These are phyloP conservation scores for Cyberlindnera mississippiensis DNA, from an alignment of 805 yeast species.

Conservation along the genomic window DNA sequence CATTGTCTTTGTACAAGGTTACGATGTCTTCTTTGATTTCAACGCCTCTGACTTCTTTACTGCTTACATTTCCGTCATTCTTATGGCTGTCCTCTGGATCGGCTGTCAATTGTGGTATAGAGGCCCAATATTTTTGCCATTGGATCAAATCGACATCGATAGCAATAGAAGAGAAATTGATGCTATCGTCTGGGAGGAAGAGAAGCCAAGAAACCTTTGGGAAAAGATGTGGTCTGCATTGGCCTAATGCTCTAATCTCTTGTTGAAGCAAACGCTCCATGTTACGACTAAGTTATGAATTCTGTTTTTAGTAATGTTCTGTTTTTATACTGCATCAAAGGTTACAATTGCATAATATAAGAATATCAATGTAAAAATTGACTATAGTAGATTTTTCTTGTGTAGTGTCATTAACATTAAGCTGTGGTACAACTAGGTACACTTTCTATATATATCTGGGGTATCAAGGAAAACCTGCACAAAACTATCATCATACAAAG, in stretches of 20 bases:
- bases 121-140: conserved; percentile 36
- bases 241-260: conserved; percentile 5
- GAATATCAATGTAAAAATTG: too few species aligned
- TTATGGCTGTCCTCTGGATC: conserved; percentile 53
- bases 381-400: neutral
- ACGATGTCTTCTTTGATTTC: conserved; percentile 54
- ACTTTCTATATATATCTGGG: too few species aligned
- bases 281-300: neutral
- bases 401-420: conserved; percentile 8
- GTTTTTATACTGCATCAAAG: too few species aligned
- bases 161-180: conserved; percentile 28
- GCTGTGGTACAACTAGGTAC: neutral
- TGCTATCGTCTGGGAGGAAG: conserved; percentile 52
- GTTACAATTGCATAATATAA: too few species aligned
- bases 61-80: conserved; percentile 67
- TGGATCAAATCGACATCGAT: conserved; percentile 26
- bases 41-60: conserved; percentile 60
- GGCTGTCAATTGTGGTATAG: conserved; percentile 52
- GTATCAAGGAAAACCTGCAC: too few species aligned
- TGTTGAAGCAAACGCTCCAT: neutral
- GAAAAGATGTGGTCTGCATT: conserved; percentile 47
- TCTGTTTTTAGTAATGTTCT: neutral
- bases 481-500: too few species aligned
- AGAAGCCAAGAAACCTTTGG: conserved; percentile 47
- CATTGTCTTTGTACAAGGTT: conserved; percentile 72